phyloP scores from a whole-genome alignment of 2,329 filamentous ascomycete species.

The Nemania diffusa region DNA sequence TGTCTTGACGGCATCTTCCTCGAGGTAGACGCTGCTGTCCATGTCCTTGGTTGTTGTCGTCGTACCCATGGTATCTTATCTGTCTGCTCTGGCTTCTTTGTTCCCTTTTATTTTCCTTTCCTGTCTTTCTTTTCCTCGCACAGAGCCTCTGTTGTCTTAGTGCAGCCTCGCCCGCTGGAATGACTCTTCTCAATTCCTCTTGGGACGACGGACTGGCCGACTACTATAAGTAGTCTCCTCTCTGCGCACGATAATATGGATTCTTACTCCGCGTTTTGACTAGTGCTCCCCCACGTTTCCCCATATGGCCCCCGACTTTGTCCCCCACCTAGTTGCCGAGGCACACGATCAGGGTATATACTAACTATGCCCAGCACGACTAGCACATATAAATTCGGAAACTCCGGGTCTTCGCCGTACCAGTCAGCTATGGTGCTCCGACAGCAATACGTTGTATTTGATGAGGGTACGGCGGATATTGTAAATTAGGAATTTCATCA shows the following conservation, averaged over 20 bases:
- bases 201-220: background rate
- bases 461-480: background rate
- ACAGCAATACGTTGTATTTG: background rate
- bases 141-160: background rate
- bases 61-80: constrained; percentile 12
- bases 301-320: background rate
- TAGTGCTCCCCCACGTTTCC: background rate
- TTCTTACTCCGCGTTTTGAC: background rate
- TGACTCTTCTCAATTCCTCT: background rate
- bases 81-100: background rate
- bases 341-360: background rate
- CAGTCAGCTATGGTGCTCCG: background rate
- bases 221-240: background rate
- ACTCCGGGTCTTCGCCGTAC: background rate
- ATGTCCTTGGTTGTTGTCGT: constrained; percentile 20
- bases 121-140: background rate
- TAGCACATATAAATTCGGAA: background rate
- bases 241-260: background rate
- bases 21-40: constrained; percentile 24
- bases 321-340: background rate
- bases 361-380: background rate
- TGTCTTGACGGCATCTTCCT: constrained; percentile 23
- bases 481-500: background rate
- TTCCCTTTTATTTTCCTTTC: background rate
- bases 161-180: background rate